Evolutionary conservation across 2,329 filamentous ascomycete genomes (phyloP).

Genomic region (Fusarium stilboides): DNA sequence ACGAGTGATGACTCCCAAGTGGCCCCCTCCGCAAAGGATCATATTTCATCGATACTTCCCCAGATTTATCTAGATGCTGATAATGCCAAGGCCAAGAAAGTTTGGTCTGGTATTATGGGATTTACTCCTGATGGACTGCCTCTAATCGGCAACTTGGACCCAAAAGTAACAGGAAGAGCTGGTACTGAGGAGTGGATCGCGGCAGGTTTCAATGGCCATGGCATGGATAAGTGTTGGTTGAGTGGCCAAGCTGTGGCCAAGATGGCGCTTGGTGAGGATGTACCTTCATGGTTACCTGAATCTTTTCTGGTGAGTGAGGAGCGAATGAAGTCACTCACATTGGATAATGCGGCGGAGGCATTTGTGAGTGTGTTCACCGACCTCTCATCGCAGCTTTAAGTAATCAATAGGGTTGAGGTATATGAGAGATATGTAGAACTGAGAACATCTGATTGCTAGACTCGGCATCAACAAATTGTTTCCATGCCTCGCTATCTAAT

Average conservation of each 20-base stretch:
- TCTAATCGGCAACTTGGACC: conserved; percentile 61
- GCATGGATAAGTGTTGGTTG: conserved; percentile 67
- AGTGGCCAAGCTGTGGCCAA: conserved; percentile 58
- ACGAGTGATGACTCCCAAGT: conserved; percentile 60
- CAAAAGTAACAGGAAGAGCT: conserved; percentile 31
- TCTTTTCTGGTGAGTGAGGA: conserved; percentile 10
- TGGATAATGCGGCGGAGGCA: not conserved
- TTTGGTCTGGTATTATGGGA: conserved; percentile 65
- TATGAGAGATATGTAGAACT: no score
- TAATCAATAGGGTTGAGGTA: not conserved
- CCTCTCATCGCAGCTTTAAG: not conserved
- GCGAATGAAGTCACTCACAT: conserved; percentile 5
- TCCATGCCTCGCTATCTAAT: no score
- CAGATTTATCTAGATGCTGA: conserved; percentile 47
- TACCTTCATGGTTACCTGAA: conserved; percentile 33
- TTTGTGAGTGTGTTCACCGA: not conserved
- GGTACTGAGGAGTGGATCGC: conserved; percentile 61
- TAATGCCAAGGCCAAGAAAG: conserved; percentile 40
- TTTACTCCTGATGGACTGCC: conserved; percentile 63
- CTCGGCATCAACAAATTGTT: no score
- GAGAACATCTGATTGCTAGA: not conserved
- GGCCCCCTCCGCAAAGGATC: conserved; percentile 53
- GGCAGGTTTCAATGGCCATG: conserved; percentile 64
- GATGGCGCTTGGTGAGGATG: conserved; percentile 47
- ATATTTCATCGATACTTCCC: conserved; percentile 57